Evolutionary conservation across 805 yeast genomes (phyloP), one percentile per base, ranked within the genome.

Genomic region (Blastobotrys peoriensis): DNA sequence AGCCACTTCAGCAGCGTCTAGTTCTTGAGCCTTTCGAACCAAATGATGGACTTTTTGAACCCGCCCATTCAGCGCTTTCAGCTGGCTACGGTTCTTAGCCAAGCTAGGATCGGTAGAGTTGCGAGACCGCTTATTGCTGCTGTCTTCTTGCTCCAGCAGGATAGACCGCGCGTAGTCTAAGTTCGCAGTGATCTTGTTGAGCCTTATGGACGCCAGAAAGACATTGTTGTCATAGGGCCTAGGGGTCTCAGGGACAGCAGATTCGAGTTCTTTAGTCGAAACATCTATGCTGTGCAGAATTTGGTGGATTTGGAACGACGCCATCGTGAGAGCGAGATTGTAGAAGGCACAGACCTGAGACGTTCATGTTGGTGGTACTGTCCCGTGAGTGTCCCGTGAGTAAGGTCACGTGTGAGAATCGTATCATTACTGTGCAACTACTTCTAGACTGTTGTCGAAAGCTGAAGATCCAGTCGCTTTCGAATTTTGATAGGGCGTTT

Each of bases 161-260:
- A 42, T 17, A 27, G 49, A 38, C 27, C 56, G 36, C n/a, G 51
- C 53, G 15, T 42, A 41, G 36, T 53, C 53, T 52, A 53, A 43
- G 35, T 49, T 53, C 33, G 40, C 42, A n/a, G 27, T 33, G 17
- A 51, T 36, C 33, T 50, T 50, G 17, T 49, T 41, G 15, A 53
- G 44, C 27, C 44, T 38, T 33, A 53, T 43, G 22, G 49, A 49
- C 16, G 47, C 43, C 16, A 53, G 23, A 39, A 51, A 53, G 25
- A 41, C 46, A 10, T 45, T 46, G 34, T 51, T 43, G 17, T 28
- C 30, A 28, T 45, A 41, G n/a, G 5, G 13, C 21, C 9, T 13
- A n/a, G 30, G 30, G 8, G 30, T 25, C 8, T 25, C 30, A 25
- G 30, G 8, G 10, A 25, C 30, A 8, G 13, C 10, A 8, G 13